phyloP scores from a whole-genome alignment of 2,329 filamentous ascomycete genomes.

The Diplodia sapinea region DNA sequence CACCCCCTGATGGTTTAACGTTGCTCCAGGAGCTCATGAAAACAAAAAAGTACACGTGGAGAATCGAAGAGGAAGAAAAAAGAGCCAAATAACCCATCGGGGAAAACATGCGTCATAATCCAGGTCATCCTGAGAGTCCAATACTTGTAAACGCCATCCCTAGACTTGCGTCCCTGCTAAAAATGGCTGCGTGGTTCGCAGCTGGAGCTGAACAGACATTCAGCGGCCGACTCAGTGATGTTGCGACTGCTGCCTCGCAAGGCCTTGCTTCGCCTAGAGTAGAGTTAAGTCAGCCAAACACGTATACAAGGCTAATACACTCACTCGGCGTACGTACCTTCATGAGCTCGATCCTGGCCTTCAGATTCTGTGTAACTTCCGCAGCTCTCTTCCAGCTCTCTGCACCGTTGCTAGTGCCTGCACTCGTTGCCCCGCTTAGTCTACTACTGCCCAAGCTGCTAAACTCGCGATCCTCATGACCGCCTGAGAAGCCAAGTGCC shows the following conservation, averaged over 20 bases:
- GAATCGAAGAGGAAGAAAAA: not conserved
- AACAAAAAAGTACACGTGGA: constrained; percentile 6
- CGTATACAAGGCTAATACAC: too few relatives aligned
- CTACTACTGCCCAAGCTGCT: constrained; percentile 19
- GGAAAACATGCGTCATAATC: constrained; percentile 18
- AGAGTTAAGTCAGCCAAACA: constrained; percentile 33
- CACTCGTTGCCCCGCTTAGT: constrained; percentile 34
- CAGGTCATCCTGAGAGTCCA: constrained; percentile 10
- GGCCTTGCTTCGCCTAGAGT: constrained; percentile 47
- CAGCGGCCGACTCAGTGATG: not conserved
- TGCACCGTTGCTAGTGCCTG: constrained; percentile 46
- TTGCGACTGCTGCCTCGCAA: constrained; percentile 42
- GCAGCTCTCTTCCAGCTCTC: constrained; percentile 98
- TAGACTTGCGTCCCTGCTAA: not conserved
- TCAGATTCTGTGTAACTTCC: constrained; percentile 96
- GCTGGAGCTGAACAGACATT: not conserved
- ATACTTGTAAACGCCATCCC: not conserved
- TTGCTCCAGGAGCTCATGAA: not conserved
- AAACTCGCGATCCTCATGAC: constrained; percentile 33
- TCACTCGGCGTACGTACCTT: constrained; percentile 62
- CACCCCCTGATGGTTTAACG: not conserved
- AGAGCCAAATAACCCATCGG: not conserved
- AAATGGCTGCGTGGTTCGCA: not conserved
- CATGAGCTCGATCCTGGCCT: constrained; percentile 98
- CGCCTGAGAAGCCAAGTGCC: constrained; percentile 38